phyloP scores from a whole-genome alignment of 2,329 filamentous ascomycete genomes.

The Ampelomyces quisqualis region DNA sequence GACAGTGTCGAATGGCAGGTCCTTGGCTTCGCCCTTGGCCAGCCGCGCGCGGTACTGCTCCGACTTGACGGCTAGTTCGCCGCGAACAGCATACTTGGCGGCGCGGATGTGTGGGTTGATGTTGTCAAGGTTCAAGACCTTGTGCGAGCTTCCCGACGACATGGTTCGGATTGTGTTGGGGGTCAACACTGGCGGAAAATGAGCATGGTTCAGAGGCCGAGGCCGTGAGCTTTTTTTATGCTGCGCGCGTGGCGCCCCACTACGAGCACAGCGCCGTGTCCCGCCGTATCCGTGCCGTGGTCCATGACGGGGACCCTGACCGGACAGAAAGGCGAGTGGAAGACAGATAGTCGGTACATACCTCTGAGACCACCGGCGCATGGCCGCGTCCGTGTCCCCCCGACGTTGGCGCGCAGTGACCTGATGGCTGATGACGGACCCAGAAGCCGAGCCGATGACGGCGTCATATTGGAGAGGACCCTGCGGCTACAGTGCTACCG shows the following conservation, averaged over 20 bases:
- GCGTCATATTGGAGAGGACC: slow-evolving; percentile 37
- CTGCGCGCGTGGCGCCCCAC: slow-evolving; percentile 33
- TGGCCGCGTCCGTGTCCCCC: slow-evolving; percentile 7
- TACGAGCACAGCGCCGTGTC: slow-evolving; percentile 18
- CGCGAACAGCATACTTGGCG: slow-evolving; percentile 94
- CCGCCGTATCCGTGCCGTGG: slow-evolving; percentile 8
- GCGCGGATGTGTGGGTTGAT: slow-evolving; percentile 87
- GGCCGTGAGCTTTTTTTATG: slow-evolving; percentile 27
- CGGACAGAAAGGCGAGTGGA: slow-evolving; percentile 11
- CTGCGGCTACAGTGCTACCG: too few species aligned
- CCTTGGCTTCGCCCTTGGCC: slow-evolving; percentile 57
- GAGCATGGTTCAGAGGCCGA: slow-evolving; percentile 13
- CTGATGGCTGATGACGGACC: slow-evolving; percentile 20
- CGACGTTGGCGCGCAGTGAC: slow-evolving; percentile 18
- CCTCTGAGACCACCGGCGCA: slow-evolving; percentile 21
- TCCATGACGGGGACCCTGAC: slow-evolving; percentile 1
- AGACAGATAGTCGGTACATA: too few species aligned
- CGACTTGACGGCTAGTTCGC: slow-evolving; percentile 89
- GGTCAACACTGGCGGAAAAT: slow-evolving; percentile 5
- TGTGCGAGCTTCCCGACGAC: slow-evolving; percentile 42
- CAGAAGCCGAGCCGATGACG: slow-evolving; percentile 35
- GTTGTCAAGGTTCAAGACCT: slow-evolving; percentile 71
- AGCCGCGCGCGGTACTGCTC: slow-evolving; percentile 84
- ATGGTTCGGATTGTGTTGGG: slow-evolving; percentile 38
- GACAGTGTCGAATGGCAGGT: slow-evolving; percentile 82